These are phyloP conservation scores for Cadophora sp. DNA, from an alignment of 2,329 filamentous ascomycete species.

Conservation along the genomic window DNA sequence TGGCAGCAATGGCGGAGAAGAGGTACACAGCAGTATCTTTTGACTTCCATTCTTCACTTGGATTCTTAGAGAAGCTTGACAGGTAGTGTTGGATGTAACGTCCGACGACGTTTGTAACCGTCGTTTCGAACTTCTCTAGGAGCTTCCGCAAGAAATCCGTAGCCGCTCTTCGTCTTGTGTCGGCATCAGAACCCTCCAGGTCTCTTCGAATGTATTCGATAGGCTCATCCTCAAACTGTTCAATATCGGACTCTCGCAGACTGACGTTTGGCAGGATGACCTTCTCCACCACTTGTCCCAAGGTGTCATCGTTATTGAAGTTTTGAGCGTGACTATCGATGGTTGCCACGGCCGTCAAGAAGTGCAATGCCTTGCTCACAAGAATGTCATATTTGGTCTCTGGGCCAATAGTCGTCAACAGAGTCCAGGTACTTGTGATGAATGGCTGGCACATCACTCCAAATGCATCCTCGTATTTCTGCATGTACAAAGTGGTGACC, in stretches of 20 bases:
- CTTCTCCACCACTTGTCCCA: conserved; percentile 92
- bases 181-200: conserved; percentile 93
- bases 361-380: conserved; percentile 93
- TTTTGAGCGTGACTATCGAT: conserved; percentile 78
- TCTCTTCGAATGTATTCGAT: conserved; percentile 98
- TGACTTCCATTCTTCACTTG: conserved; percentile 83
- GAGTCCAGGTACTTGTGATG: conserved; percentile 87
- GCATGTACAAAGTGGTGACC: conserved; percentile 84
- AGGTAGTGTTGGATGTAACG: conserved; percentile 89
- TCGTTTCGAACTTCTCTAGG: conserved; percentile 84
- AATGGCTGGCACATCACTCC: conserved; percentile 81
- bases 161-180: conserved; percentile 88
- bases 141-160: conserved; percentile 93
- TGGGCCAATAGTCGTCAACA: conserved; percentile 84
- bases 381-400: conserved; percentile 94
- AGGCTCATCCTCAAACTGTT: conserved; percentile 97
- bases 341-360: conserved; percentile 87
- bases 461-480: conserved; percentile 97
- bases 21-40: conserved; percentile 99
- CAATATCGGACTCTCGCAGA: conserved; percentile 89
- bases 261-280: conserved; percentile 94
- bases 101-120: conserved; percentile 86
- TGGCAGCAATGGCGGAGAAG: conserved; percentile 92
- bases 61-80: conserved; percentile 71
- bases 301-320: conserved; percentile 82